phyloP scores from a whole-genome alignment of 345 rosid genomes.

The Reutealis trisperma region DNA sequence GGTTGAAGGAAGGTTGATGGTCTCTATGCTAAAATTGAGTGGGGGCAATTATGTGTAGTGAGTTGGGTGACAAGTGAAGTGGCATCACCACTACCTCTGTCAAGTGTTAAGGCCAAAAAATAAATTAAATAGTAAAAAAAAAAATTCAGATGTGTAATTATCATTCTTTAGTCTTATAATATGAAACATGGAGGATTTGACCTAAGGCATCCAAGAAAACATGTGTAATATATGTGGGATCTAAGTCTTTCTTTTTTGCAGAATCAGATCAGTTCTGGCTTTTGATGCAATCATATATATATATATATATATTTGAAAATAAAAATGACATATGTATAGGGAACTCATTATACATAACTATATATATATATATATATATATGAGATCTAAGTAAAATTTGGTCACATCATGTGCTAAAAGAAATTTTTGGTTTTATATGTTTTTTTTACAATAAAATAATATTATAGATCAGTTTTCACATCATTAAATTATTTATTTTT shows the following conservation, averaged over 20 bases:
- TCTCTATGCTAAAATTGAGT: neutral
- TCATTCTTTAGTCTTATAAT: neutral
- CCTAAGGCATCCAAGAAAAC: constrained; percentile 9
- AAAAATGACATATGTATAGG: too few species aligned
- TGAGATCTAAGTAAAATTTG: too few species aligned
- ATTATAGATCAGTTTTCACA: too few species aligned
- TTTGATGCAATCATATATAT: neutral
- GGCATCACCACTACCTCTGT: neutral
- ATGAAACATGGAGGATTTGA: neutral
- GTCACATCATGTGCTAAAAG: too few species aligned
- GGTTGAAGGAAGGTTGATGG: neutral
- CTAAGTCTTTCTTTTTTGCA: too few species aligned
- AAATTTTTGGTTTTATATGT: too few species aligned
- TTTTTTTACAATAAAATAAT: too few species aligned
- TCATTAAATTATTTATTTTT: too few species aligned
- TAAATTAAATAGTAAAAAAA: too few species aligned
- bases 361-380: too few species aligned
- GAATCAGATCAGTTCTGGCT: neutral
- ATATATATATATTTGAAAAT: too few species aligned
- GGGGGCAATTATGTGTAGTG: constrained; percentile 1
- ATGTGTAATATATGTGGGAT: neutral
- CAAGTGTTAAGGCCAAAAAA: neutral
- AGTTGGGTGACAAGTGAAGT: neutral
- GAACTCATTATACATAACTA: too few species aligned
- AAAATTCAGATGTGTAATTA: neutral